Conservation (phyloP, 352 stramenopile genomes). For the Phytophthora palmivora region DNA sequence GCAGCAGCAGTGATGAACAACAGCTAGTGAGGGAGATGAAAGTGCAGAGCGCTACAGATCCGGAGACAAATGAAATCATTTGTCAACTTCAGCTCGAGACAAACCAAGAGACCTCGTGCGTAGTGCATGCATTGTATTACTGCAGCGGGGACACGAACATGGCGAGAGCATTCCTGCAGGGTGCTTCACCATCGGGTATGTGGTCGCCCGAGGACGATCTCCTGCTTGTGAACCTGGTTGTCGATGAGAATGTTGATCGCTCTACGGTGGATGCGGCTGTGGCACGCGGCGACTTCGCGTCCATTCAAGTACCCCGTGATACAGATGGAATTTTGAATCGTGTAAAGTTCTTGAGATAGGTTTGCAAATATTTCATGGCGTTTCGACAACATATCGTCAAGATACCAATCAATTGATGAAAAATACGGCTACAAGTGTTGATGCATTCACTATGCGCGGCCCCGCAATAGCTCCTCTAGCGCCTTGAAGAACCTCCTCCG, state of each 20-base stretch:
- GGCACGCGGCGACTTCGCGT: slow-evolving; percentile 39
- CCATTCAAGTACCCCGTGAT: slow-evolving; percentile 48
- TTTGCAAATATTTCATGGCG: neutral
- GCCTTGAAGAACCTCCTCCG: slow-evolving; percentile 27
- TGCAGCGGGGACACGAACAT: slow-evolving; percentile 37
- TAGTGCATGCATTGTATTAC: slow-evolving; percentile 58
- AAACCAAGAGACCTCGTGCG: slow-evolving; percentile 23
- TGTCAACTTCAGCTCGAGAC: slow-evolving; percentile 46
- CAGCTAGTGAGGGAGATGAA: slow-evolving; percentile 1
- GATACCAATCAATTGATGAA: neutral
- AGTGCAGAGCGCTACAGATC: slow-evolving; percentile 27
- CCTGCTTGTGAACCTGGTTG: slow-evolving; percentile 39
- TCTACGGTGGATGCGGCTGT: slow-evolving; percentile 38
- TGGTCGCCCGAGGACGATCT: slow-evolving; percentile 64
- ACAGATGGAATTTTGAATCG: slow-evolving; percentile 38
- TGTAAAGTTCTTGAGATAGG: slow-evolving; percentile 15
- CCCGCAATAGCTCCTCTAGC: slow-evolving; percentile 31
- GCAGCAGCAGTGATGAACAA: neutral
- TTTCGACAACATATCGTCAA: neutral
- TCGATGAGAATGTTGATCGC: slow-evolving; percentile 30
- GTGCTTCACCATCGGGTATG: slow-evolving; percentile 35
- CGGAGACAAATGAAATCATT: slow-evolving; percentile 35
- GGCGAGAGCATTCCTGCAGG: slow-evolving; percentile 46
- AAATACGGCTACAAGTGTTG: neutral
- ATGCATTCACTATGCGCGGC: neutral